Percentiles rank a stretch among this genome's conserved stretches.
phyloP scores from a whole-genome alignment of 768 basidiomycete species.

The Lactifluus pinguis region DNA sequence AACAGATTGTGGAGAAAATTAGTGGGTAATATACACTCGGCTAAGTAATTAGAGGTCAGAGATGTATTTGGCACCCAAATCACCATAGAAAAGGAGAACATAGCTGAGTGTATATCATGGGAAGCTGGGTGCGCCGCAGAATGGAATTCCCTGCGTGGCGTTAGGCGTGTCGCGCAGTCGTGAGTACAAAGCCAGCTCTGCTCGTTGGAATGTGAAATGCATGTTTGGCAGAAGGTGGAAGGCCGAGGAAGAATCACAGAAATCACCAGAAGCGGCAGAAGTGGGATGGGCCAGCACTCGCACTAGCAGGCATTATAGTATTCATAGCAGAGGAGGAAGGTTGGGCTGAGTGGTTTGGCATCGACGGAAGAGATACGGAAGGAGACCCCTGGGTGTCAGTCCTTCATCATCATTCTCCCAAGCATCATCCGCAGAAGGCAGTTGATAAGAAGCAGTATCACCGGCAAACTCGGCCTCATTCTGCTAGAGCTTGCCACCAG shows the following conservation, averaged over 20 bases:
- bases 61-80: too few relatives aligned
- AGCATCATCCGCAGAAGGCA: constrained; percentile 49
- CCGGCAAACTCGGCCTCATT: constrained; percentile 36
- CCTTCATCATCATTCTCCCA: constrained; percentile 29
- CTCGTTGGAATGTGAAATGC: constrained; percentile 46
- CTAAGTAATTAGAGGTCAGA: too few relatives aligned
- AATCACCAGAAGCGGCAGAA: constrained; percentile 21
- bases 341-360: constrained; percentile 15
- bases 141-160: constrained; percentile 42
- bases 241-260: constrained; percentile 23
- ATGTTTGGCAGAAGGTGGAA: constrained; percentile 38
- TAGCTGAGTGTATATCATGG: too few relatives aligned
- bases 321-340: constrained; percentile 13
- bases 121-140: constrained; percentile 43
- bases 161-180: constrained; percentile 42
- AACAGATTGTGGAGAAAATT: too few relatives aligned
- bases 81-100: too few relatives aligned
- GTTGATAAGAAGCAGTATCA: constrained; percentile 20
- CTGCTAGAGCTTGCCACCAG: constrained; percentile 60
- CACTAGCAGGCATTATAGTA: constrained; percentile 1
- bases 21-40: too few relatives aligned
- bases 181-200: constrained; percentile 50
- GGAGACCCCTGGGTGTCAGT: constrained; percentile 5
- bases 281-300: neutral
- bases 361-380: constrained; percentile 20